Evolutionary conservation across 1,284 basidiomycete genomes (phyloP).

Genomic region (Puccinia coronata): DNA sequence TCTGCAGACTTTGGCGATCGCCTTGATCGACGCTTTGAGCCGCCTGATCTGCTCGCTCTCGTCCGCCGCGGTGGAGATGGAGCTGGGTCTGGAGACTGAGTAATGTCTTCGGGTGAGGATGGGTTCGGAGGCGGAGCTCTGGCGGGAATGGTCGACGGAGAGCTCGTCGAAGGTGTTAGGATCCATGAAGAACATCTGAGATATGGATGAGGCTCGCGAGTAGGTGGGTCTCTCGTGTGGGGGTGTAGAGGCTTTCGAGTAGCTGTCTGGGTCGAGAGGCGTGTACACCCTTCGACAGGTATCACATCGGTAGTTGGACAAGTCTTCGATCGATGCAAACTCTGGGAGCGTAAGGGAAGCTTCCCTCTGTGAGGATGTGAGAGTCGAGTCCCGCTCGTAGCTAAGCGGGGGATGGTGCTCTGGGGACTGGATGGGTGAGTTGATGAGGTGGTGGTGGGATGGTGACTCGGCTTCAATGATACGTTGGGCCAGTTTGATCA

Average conservation of each 20-base stretch:
- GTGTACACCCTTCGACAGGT: slow-evolving; percentile 28
- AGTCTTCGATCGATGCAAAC: background rate
- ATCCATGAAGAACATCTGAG: slow-evolving; percentile 14
- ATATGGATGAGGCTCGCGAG: slow-evolving; percentile 29
- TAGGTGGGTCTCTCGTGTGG: slow-evolving; percentile 24
- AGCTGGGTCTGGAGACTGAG: slow-evolving; percentile 8
- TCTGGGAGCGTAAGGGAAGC: background rate
- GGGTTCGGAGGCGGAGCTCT: slow-evolving; percentile 31
- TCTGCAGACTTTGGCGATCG: slow-evolving; percentile 48
- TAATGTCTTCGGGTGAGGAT: background rate
- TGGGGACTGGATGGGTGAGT: background rate
- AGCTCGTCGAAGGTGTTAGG: background rate
- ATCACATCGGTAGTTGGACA: slow-evolving; percentile 17
- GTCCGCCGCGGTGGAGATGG: slow-evolving; percentile 30
- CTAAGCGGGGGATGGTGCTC: background rate
- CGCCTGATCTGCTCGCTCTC: slow-evolving; percentile 47
- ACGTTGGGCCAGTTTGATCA: slow-evolving; percentile 27
- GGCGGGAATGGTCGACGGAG: slow-evolving; percentile 30
- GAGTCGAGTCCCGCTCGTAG: background rate
- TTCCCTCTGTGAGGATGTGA: background rate
- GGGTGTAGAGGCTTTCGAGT: slow-evolving; percentile 39
- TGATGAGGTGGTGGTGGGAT: too few relatives aligned
- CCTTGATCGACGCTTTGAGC: slow-evolving; percentile 49
- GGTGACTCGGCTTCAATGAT: slow-evolving; percentile 24
- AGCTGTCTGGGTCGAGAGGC: background rate